Evolutionary conservation across 768 basidiomycete genomes (phyloP), one percentile per base, ranked within the genome.

Genomic region (Epithele typhae): DNA sequence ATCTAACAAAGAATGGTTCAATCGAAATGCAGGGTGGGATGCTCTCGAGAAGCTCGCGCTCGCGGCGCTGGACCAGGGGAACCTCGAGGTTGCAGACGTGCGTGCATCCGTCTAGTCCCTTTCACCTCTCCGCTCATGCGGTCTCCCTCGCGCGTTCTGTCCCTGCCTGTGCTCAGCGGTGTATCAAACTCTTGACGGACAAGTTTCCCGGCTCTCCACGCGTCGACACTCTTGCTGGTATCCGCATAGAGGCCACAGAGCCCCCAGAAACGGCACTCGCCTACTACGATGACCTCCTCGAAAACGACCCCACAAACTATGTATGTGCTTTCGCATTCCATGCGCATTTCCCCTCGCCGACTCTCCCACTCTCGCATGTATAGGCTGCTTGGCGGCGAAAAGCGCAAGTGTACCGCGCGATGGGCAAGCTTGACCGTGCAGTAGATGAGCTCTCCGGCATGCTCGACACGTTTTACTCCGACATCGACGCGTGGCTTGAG

Each of bases 391-490:
- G 89, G 82, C 91, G 92, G 56, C 79, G 92, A n/a, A 78, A 81
- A 43, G 81, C 90, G 53, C 80, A 87, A 0, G 77, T 92, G 10
- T 73, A 87, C 9, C 70, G 84, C 37, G 72, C 79, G 9, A 71
- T 68, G 6, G 82, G 87, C 37, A 77, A 77, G 59, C 64, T 76
- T 0, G 81, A 90, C 41, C 73, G 73, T 40, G 84, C 87, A 0
- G 80, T 87, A 2, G 75, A 81, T 9, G 81, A 92, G 58, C 73
- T 95, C 3, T 77, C 78, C 12, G 69, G 74, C 35, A 82, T 84
- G 55, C 75, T 92, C 17, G 92, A 96, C 57, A 90, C 85, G 0
- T 87, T 92, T 61, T 96, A 95, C 62, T 81, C 81, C 18, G 93
- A 96, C 53, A 71, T 84, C 12, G 90, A 93, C 54, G 91, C 79